A percentile compares a stretch with the other conserved stretches of the same genome.
Evolutionary conservation across 306 rosid species (phyloP).

Genomic region (Citrullus mucosospermus): DNA sequence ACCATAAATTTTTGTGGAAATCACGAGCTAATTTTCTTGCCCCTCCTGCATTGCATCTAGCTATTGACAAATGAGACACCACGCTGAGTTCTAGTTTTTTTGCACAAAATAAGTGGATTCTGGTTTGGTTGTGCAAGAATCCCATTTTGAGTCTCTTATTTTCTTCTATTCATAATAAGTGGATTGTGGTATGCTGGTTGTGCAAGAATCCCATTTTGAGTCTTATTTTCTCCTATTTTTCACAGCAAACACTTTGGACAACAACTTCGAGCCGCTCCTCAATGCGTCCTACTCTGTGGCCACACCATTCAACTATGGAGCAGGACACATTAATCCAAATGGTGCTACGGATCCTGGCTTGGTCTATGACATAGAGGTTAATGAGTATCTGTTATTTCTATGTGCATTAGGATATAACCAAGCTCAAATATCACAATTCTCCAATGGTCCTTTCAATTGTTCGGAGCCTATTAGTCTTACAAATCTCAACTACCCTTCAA

Average conservation of each 20-base stretch:
- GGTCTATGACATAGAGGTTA: slow-evolving; percentile 47
- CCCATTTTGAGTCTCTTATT: not conserved
- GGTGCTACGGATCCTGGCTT: slow-evolving; percentile 79
- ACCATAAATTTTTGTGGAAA: too few species aligned
- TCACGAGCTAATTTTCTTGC: not conserved
- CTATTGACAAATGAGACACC: not conserved
- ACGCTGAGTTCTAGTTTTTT: not conserved
- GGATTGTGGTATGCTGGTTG: not conserved
- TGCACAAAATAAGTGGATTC: not conserved
- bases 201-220: not conserved
- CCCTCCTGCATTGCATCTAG: not conserved
- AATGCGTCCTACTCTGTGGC: slow-evolving; percentile 42
- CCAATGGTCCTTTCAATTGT: slow-evolving; percentile 29
- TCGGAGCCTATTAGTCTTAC: slow-evolving; percentile 23
- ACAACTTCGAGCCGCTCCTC: slow-evolving; percentile 33
- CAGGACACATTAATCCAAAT: slow-evolving; percentile 74
- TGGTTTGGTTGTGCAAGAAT: not conserved
- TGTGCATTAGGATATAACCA: slow-evolving; percentile 54
- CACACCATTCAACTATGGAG: slow-evolving; percentile 74
- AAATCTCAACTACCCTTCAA: slow-evolving; percentile 75
- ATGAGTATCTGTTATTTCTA: slow-evolving; percentile 53
- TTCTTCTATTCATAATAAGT: not conserved
- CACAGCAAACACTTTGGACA: slow-evolving; percentile 51
- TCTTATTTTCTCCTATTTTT: slow-evolving; percentile 2
- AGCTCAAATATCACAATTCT: slow-evolving; percentile 34